A percentile compares a stretch with the other conserved stretches of the same genome.
phyloP scores from a whole-genome alignment of 495 filamentous ascomycete species.

The Hypomontagnella submonticulosa region DNA sequence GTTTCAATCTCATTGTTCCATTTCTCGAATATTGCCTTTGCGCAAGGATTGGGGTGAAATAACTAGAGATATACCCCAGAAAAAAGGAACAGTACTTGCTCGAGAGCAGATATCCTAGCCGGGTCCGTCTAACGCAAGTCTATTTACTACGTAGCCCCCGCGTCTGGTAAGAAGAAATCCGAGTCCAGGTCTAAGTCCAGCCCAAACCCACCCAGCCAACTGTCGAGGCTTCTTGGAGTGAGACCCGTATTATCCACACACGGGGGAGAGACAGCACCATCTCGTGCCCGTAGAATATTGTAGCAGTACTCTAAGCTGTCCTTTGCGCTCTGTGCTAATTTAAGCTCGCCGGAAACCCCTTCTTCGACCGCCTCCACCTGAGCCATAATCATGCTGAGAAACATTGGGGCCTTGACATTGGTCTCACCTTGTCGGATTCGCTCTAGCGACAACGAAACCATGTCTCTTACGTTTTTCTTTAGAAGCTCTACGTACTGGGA shows the following conservation, averaged over 20 bases:
- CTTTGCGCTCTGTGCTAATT: constrained; percentile 38
- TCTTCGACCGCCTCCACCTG: constrained; percentile 53
- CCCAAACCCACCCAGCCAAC: constrained; percentile 28
- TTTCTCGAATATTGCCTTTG: too few relatives aligned
- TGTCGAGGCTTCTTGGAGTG: constrained; percentile 27
- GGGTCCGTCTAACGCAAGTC: not conserved
- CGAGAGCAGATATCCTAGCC: too few relatives aligned
- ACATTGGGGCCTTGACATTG: constrained; percentile 62
- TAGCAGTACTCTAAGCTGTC: constrained; percentile 49
- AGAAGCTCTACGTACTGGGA: constrained; percentile 45
- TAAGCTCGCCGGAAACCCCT: constrained; percentile 36
- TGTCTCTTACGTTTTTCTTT: constrained; percentile 49
- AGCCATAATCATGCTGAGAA: constrained; percentile 57
- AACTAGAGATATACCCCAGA: too few relatives aligned
- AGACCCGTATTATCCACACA: constrained; percentile 18
- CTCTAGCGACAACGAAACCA: constrained; percentile 50
- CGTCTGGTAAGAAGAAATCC: constrained; percentile 41
- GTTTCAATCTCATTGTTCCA: too few relatives aligned
- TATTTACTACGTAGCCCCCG: constrained; percentile 11
- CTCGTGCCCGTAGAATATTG: constrained; percentile 38
- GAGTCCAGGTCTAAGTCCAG: constrained; percentile 37
- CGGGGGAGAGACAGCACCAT: constrained; percentile 12
- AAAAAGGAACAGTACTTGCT: too few relatives aligned
- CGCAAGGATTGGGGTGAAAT: too few relatives aligned
- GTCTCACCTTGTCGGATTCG: constrained; percentile 61